These are phyloP conservation scores for Trichoderma pleuroti DNA, from an alignment of 2,329 filamentous ascomycete genomes.

Conservation along the genomic window DNA sequence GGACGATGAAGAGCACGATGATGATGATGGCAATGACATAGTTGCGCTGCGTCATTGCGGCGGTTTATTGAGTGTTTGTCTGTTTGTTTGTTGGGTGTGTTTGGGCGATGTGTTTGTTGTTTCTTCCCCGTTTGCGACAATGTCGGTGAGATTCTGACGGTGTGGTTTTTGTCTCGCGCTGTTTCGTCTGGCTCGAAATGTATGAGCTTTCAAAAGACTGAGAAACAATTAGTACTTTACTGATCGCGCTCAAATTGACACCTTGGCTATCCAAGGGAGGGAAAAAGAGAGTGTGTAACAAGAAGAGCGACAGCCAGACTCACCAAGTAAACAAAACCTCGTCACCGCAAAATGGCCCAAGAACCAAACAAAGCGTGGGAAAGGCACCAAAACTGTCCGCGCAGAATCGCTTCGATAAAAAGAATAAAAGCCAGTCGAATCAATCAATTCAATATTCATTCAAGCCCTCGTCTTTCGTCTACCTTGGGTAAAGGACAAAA, in stretches of 20 bases:
- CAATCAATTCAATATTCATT: background rate
- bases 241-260: background rate
- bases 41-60: constrained; percentile 59
- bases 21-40: constrained; percentile 66
- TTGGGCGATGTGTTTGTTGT: background rate
- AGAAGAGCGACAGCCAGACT: background rate
- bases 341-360: constrained; percentile 8
- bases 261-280: background rate
- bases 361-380: background rate
- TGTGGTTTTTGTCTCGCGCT: background rate
- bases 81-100: background rate
- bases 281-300: no score
- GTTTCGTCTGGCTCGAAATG: background rate
- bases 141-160: background rate
- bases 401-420: background rate
- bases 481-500: background rate
- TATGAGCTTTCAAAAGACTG: background rate
- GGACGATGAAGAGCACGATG: constrained; percentile 61
- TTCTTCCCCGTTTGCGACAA: background rate
- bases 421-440: background rate
- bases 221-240: background rate
- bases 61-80: constrained; percentile 24
- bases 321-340: background rate
- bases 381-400: background rate
- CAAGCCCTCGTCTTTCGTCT: background rate